Evolutionary conservation across 2,329 filamentous ascomycete species (phyloP), one percentile per base, ranked within the genome.

Genomic region (Fusarium newnesense): DNA sequence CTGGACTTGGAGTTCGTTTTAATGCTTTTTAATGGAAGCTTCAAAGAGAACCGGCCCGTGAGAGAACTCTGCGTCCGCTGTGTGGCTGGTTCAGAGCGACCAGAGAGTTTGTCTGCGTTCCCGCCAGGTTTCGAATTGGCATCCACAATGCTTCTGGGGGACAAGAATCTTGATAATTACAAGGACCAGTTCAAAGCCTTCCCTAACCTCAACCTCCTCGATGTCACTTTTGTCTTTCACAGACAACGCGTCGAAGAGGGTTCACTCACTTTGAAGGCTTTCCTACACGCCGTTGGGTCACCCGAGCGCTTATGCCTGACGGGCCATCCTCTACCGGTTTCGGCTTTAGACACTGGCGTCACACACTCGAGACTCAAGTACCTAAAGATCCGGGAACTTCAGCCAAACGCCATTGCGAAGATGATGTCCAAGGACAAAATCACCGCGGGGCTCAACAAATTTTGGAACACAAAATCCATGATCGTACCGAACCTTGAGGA

Each of bases 101-200:
- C 52, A 19, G 56, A 28, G 4, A 44, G 62, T 19, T 30, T 47
- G 9, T 44, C 34, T 10, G 47, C 67, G 10, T 70, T 61, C 18
- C 37, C 57, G 4, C 44, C 42, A 13, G 53, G n/a, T 7, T 54
- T 66, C 3, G 44, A 39, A 7, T 15, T 70, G 4, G 42, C 60
- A 4, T 65, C 70, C 12, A 50, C 34, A n/a, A 24, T 9, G 26
- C 37, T 72, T 6, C 34, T 72, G 5, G 24, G 40, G 11, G 19
- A 47, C 16, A 12, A 43, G 5, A 37, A 70, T 7, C 60, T 44
- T 3, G 60, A 72, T 5, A 16, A 50, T 11, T 67, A 72, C 9
- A 73, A 70, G 39, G 37, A 39, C 28, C 70, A 59, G 28, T 72
- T 72, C n/a, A 43, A 47, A 12, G 66, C 70, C 5, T 72, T 72